Percentiles rank a stretch among this genome's conserved stretches.
These are phyloP conservation scores for Nemania sp. DNA, from an alignment of 2,329 filamentous ascomycete genomes.

Conservation along the genomic window DNA sequence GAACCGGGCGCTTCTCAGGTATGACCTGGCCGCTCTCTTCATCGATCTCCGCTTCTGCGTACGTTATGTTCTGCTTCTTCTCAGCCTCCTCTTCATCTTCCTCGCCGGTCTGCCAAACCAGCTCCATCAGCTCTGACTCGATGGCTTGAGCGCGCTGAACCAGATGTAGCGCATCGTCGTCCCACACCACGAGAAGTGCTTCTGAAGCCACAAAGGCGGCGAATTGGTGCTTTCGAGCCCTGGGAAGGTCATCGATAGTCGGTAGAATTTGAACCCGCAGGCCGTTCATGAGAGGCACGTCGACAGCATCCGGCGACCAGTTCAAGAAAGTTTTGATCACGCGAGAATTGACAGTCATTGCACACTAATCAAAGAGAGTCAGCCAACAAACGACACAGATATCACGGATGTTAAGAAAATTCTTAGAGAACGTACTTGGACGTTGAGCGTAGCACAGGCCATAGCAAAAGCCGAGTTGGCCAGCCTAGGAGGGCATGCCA, in stretches of 20 bases:
- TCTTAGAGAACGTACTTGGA: slow-evolving; percentile 59
- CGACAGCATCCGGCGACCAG: slow-evolving; percentile 72
- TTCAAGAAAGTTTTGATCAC: slow-evolving; percentile 79
- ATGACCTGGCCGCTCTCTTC: slow-evolving; percentile 71
- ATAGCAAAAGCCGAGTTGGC: slow-evolving; percentile 65
- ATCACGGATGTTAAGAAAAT: neutral
- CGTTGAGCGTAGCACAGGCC: slow-evolving; percentile 71
- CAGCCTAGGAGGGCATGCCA: slow-evolving; percentile 72
- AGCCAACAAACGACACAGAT: neutral
- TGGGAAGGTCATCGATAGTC: slow-evolving; percentile 69
- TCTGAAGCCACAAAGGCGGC: slow-evolving; percentile 77
- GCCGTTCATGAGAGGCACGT: slow-evolving; percentile 76
- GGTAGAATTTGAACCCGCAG: slow-evolving; percentile 77
- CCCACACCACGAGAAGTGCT: slow-evolving; percentile 77
- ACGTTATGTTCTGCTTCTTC: slow-evolving; percentile 51
- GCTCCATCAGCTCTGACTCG: slow-evolving; percentile 75
- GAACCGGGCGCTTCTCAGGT: slow-evolving; percentile 67
- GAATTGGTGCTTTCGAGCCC: slow-evolving; percentile 77
- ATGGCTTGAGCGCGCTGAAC: slow-evolving; percentile 72
- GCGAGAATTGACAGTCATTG: slow-evolving; percentile 80
- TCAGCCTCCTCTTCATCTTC: slow-evolving; percentile 58
- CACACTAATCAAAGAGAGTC: slow-evolving; percentile 54
- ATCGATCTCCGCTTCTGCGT: slow-evolving; percentile 64
- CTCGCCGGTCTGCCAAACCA: slow-evolving; percentile 70
- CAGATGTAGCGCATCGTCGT: slow-evolving; percentile 75